These are phyloP conservation scores for Prosopis cineraria DNA, from an alignment of 306 rosid species.

Conservation along the genomic window DNA sequence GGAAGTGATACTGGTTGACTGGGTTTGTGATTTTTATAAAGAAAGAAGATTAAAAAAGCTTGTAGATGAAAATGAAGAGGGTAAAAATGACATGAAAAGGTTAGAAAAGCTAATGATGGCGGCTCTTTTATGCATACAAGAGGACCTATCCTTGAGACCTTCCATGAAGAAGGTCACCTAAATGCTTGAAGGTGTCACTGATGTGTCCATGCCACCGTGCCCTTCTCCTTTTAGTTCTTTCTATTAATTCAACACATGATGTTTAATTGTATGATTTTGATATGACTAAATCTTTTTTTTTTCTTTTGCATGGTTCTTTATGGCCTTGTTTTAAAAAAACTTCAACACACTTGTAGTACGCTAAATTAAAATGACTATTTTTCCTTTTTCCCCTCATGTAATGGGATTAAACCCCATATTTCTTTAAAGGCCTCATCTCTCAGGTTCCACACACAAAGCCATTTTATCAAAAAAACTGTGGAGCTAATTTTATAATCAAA, in stretches of 20 bases:
- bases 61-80: constrained; percentile 32
- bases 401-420: not conserved
- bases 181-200: constrained; percentile 34
- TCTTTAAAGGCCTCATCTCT: not conserved
- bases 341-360: not conserved
- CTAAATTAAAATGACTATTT: not conserved
- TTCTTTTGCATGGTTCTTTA: no score
- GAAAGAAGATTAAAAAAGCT: not conserved
- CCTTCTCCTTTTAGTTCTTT: constrained; percentile 22
- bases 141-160: constrained; percentile 38
- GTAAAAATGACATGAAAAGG: constrained; percentile 30
- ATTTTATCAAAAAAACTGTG: not conserved
- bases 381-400: not conserved
- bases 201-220: constrained; percentile 34
- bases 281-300: no score
- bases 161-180: constrained; percentile 34
- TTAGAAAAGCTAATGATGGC: constrained; percentile 28
- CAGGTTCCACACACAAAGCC: not conserved
- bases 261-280: no score
- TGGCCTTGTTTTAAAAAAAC: no score
- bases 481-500: no score
- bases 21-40: constrained; percentile 20
- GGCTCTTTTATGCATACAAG: constrained; percentile 38
- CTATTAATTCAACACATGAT: not conserved
- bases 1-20: constrained; percentile 14